Percentiles rank a stretch among this genome's conserved stretches.
Evolutionary conservation across 768 basidiomycete species (phyloP).

Genomic region (Termitomyces sp.): DNA sequence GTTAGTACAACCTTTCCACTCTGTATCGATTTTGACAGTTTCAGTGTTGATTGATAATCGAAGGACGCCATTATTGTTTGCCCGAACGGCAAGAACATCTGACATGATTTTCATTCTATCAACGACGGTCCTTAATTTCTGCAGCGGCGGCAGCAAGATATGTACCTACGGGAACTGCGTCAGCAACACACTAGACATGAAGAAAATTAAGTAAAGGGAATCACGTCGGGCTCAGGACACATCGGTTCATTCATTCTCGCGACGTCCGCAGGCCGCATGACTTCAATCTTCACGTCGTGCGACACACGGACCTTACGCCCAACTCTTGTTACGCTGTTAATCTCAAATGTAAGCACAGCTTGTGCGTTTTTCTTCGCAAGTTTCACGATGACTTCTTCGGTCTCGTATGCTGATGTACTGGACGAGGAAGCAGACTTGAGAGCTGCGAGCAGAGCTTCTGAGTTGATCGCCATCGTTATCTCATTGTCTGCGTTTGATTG

Average conservation of each 20-base stretch:
- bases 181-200: not conserved
- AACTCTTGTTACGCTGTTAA: conserved; percentile 55
- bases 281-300: conserved; percentile 80
- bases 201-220: conserved; percentile 14
- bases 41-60: conserved; percentile 59
- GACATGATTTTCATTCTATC: conserved; percentile 71
- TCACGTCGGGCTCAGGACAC: conserved; percentile 82
- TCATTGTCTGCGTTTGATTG: conserved; percentile 82
- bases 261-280: conserved; percentile 71
- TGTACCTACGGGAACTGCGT: conserved; percentile 47
- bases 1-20: conserved; percentile 70
- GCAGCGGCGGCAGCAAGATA: conserved; percentile 55
- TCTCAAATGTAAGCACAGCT: conserved; percentile 74
- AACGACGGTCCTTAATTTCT: not conserved
- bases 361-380: conserved; percentile 82
- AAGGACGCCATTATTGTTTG: conserved; percentile 55
- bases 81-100: conserved; percentile 60
- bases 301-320: conserved; percentile 60
- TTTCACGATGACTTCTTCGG: conserved; percentile 72
- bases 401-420: conserved; percentile 38
- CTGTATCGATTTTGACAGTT: conserved; percentile 69
- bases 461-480: conserved; percentile 67
- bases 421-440: conserved; percentile 59
- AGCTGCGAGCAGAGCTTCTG: conserved; percentile 70
- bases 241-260: conserved; percentile 70